Evolutionary conservation across 1,139 yeast genomes (phyloP), one percentile per base, ranked within the genome.

Genomic region (Magnusiomyces magnusii): DNA sequence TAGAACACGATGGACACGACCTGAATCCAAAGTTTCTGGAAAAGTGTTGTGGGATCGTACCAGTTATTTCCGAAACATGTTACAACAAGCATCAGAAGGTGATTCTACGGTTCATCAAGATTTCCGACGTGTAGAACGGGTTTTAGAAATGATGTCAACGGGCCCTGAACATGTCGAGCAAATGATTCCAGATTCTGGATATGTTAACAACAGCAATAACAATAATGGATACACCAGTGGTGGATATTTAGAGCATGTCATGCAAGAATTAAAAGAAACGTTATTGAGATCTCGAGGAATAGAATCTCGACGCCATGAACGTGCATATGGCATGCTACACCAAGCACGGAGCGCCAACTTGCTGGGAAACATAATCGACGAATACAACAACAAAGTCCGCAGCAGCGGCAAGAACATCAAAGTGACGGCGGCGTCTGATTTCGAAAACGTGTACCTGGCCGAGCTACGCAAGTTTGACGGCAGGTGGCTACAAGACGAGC

Each of bases 11-110:
- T 86, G 90, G 90, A 55, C 62, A 47, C 60, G 69, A 25, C 57
- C 63, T 21, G 57, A 68, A 47, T 63, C 73, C 1, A 61, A 67
- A 2, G 62, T 59, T 53, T 67, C 68, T 1, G 70, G 65, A 19
- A 57, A 56, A 1, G 73, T 71, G 0, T 71, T 80, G 2, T 66
- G 74, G 61, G 71, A 70, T 1, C 78, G 78, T 56, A 70, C 84
- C 1, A 67, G 70, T 3, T 78, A 77, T 36, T 75, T 84, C 71
- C 74, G 74, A 44, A 71, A 69, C 2, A 87, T 85, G 66, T 69
- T 87, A 23, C 66, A 67, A 1, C 83, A 84, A 62, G 95, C 96
- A 0, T 74, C 75, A 41, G 68, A 73, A 2, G 88, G 95, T 2
- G 96, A 91, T 69, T 71, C 71, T 1, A 69, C 76, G 2, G 79